These are phyloP conservation scores for Penicillium sp. DNA, from an alignment of 2,329 filamentous ascomycete genomes.

Conservation along the genomic window DNA sequence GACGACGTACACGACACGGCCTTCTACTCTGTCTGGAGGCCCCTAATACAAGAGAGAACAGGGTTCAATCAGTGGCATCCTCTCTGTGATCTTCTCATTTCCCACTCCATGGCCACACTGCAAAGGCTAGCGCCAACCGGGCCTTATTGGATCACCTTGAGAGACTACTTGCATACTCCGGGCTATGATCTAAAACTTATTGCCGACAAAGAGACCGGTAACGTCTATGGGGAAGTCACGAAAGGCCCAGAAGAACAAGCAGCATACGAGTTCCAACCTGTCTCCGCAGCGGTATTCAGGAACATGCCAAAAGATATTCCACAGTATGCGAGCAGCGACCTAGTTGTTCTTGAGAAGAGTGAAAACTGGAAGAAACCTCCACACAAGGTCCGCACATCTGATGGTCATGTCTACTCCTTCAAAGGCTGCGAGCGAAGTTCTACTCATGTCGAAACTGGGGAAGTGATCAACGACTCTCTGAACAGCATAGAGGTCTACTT, in stretches of 20 bases:
- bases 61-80: not conserved
- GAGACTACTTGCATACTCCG: slow-evolving; percentile 9
- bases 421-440: slow-evolving; percentile 1
- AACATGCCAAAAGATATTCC: slow-evolving; percentile 6
- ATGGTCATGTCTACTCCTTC: slow-evolving; percentile 5
- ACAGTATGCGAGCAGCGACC: not conserved
- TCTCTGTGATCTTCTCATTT: slow-evolving; percentile 6
- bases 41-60: not conserved
- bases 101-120: slow-evolving; percentile 5
- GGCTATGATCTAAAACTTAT: slow-evolving; percentile 6
- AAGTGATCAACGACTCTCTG: not conserved
- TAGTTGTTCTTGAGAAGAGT: slow-evolving; percentile 2
- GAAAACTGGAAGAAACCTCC: slow-evolving; percentile 5
- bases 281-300: not conserved
- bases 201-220: not conserved
- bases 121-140: not conserved
- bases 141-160: slow-evolving; percentile 3
- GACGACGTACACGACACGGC: slow-evolving; percentile 2
- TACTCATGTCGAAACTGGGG: not conserved
- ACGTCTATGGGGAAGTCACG: slow-evolving; percentile 1
- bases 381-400: not conserved
- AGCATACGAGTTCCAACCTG: slow-evolving; percentile 5
- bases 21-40: slow-evolving; percentile 3
- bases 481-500: slow-evolving; percentile 7
- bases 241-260: not conserved